A percentile compares a stretch with the other conserved stretches of the same genome.
These are phyloP conservation scores for Rosa hybrid DNA, from an alignment of 331 rosid species.

Conservation along the genomic window DNA sequence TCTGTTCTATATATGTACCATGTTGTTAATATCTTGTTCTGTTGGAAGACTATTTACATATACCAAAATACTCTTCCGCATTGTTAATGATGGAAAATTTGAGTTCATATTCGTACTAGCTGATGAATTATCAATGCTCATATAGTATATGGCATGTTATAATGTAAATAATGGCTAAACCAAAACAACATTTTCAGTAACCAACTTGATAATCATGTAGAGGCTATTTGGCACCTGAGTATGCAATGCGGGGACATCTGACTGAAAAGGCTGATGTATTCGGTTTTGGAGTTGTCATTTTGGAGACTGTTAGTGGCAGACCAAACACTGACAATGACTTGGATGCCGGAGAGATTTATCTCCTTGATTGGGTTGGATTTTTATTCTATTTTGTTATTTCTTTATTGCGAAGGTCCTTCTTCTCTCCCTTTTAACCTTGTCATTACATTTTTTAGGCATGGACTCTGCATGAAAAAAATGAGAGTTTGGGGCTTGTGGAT, in stretches of 20 bases:
- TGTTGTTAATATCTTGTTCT: not conserved
- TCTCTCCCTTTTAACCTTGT: not conserved
- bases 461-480: constrained; percentile 22
- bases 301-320: constrained; percentile 33
- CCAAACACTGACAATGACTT: constrained; percentile 14
- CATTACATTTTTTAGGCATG: constrained; percentile 24
- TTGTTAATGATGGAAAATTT: too few relatives aligned
- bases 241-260: constrained; percentile 32
- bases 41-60: not conserved
- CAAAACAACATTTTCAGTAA: not conserved
- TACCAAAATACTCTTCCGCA: too few relatives aligned
- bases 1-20: not conserved
- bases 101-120: not conserved
- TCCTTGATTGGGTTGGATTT: constrained; percentile 26
- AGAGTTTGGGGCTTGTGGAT: constrained; percentile 27
- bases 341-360: constrained; percentile 20
- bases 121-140: not conserved
- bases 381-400: too few relatives aligned
- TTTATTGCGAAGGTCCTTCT: too few relatives aligned
- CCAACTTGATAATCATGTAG: constrained; percentile 7
- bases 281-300: constrained; percentile 28
- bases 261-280: constrained; percentile 36
- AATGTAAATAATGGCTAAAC: not conserved
- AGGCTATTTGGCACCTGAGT: constrained; percentile 33
- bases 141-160: too few relatives aligned